Evolutionary conservation across 345 rosid species (phyloP).

Genomic region (Salix purpurea): DNA sequence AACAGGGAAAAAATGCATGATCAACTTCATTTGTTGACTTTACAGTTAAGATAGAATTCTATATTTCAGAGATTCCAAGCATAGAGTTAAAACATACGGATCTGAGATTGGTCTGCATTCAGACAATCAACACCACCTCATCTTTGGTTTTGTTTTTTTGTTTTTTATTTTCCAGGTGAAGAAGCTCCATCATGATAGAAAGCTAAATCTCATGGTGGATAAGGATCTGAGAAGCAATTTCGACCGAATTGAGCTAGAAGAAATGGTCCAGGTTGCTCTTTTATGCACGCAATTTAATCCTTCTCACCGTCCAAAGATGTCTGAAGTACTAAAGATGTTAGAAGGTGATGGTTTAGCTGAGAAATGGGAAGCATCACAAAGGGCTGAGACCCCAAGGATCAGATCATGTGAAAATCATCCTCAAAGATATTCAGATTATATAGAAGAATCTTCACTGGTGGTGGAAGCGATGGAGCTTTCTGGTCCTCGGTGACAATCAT

Average conservation of each 20-base stretch:
- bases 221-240: conserved; percentile 60
- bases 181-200: conserved; percentile 83
- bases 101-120: not conserved
- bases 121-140: not conserved
- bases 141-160: not conserved
- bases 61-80: not conserved
- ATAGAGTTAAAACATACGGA: not conserved
- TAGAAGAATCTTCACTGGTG: conserved; percentile 87
- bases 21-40: conserved; percentile 1
- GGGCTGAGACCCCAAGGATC: conserved; percentile 48
- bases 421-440: conserved; percentile 62
- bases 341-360: conserved; percentile 84
- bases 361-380: conserved; percentile 72
- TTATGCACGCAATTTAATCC: conserved; percentile 75
- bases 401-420: conserved; percentile 39
- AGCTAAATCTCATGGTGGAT: conserved; percentile 64
- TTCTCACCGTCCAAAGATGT: conserved; percentile 69
- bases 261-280: conserved; percentile 75
- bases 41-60: not conserved
- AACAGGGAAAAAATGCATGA: not conserved
- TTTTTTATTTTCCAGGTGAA: conserved; percentile 55
- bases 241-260: conserved; percentile 69
- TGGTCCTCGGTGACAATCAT: conserved; percentile 62
- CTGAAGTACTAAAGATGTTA: conserved; percentile 68
- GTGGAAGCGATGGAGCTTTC: conserved; percentile 97